Base-by-base conservation (phyloP, 1,139 yeast genomes). In the Zygosaccharomyces pseudobailii region DNA sequence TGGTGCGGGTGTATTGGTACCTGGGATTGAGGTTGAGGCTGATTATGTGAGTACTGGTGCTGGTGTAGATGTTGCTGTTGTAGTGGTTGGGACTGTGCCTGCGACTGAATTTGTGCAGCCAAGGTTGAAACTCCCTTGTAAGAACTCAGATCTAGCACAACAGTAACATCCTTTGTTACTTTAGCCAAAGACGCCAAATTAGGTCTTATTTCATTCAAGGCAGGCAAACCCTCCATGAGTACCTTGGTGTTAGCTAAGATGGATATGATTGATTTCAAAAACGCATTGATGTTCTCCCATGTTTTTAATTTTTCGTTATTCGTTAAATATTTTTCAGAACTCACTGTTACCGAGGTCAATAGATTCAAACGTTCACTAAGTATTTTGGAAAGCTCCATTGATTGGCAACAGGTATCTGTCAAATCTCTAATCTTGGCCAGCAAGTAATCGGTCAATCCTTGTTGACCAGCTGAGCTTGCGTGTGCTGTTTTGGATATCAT, bases 151-250 rank as follows among this genome's bases (percentile, higher is more conserved):
- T 89, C 96, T 40, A 89, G 69, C 56, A 87, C 73, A 10, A 87
- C 81, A 0, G 97, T 89, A 9, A 90, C 87, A 58, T 90, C 97
- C 61, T 90, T 90, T 2, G 96, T 87, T 4, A 90, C 85, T 53
- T 88, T 82, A 0, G 97, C 89, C 49, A 90, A 71, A 30, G 82
- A 79, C 0, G 96, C 87, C 70, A 90, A 76, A 6, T 87, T 83
- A 4, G 87, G 80, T 51, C 96, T 73, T 3, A 87, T 86, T 48
- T 87, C 96, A 56, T 86, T 84, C 43, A 90, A 72, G 10, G 82
- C 76, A 0, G 95, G 92, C 49, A 88, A 71, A 57, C 87, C 96
- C 48, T 77, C 75, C 77, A 87, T 84, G n/a, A 92, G 80, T 0
- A 80, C 78, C 62, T 88, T 89, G 0, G 94, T 89, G 1, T 88